Evolutionary conservation across 2,329 filamentous ascomycete species (phyloP).

Genomic region (Hypoxylon sp.): DNA sequence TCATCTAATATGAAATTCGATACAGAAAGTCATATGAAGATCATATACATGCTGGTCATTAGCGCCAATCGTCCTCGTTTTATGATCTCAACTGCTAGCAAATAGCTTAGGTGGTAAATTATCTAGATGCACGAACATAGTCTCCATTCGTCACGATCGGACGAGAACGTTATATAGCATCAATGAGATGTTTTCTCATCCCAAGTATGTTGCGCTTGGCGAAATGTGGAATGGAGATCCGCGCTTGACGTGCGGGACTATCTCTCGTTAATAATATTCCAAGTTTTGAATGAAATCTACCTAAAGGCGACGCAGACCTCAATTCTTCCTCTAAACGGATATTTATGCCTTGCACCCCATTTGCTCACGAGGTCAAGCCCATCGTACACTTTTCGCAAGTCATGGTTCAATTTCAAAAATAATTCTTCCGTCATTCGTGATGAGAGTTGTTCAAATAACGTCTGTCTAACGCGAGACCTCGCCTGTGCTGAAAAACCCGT

Average conservation of each 20-base stretch:
- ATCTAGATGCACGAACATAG: background rate
- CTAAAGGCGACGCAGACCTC: background rate
- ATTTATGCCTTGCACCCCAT: background rate
- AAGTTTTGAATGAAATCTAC: background rate
- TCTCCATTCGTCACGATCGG: background rate
- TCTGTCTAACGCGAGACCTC: constrained; percentile 16
- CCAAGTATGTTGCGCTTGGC: constrained; percentile 8
- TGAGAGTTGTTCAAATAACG: background rate
- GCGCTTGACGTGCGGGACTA: constrained; percentile 19
- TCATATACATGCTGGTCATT: background rate
- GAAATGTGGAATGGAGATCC: constrained; percentile 39
- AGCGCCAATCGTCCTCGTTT: too few relatives aligned
- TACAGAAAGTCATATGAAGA: constrained; percentile 7
- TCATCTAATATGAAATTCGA: background rate
- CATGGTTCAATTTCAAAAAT: background rate
- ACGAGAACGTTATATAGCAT: constrained; percentile 4
- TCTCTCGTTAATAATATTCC: background rate
- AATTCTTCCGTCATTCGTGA: background rate
- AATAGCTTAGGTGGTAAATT: background rate
- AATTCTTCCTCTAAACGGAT: background rate
- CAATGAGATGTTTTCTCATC: constrained; percentile 4
- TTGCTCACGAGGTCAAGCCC: background rate
- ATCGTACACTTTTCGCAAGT: background rate
- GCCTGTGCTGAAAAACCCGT: constrained; percentile 25
- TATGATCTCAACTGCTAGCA: too few relatives aligned